phyloP scores from a whole-genome alignment of 306 rosid genomes.

The Begonia loranthoides region DNA sequence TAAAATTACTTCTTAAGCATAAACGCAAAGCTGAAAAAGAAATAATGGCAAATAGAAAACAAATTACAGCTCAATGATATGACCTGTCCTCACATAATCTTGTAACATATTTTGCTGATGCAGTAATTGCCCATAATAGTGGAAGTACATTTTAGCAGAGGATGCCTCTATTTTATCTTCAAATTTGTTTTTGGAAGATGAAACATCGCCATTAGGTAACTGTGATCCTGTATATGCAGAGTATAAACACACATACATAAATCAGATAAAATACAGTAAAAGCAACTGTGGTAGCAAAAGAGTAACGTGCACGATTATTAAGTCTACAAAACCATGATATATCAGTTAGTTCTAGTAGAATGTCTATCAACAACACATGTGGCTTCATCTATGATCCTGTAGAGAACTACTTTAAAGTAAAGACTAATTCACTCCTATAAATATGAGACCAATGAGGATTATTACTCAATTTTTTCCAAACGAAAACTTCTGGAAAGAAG shows the following conservation, averaged over 20 bases:
- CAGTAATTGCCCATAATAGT: constrained; percentile 85
- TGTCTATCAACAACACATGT: neutral
- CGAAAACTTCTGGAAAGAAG: no score
- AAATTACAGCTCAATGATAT: constrained; percentile 12
- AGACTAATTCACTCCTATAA: neutral
- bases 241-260: neutral
- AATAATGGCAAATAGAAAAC: constrained; percentile 2
- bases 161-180: constrained; percentile 90
- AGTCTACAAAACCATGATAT: neutral
- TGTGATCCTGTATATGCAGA: constrained; percentile 26
- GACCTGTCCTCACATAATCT: constrained; percentile 96
- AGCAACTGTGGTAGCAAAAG: neutral
- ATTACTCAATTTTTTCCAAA: neutral
- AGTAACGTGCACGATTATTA: neutral
- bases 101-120: constrained; percentile 98
- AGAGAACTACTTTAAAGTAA: neutral
- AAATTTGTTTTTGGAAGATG: constrained; percentile 57
- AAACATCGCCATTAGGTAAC: constrained; percentile 45
- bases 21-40: neutral
- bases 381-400: neutral
- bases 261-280: neutral
- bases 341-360: neutral
- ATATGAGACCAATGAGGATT: neutral
- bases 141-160: constrained; percentile 93
- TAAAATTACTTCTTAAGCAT: neutral